Conservation (phyloP, 2,329 filamentous ascomycete genomes). For the Pseudocercospora ulei region DNA sequence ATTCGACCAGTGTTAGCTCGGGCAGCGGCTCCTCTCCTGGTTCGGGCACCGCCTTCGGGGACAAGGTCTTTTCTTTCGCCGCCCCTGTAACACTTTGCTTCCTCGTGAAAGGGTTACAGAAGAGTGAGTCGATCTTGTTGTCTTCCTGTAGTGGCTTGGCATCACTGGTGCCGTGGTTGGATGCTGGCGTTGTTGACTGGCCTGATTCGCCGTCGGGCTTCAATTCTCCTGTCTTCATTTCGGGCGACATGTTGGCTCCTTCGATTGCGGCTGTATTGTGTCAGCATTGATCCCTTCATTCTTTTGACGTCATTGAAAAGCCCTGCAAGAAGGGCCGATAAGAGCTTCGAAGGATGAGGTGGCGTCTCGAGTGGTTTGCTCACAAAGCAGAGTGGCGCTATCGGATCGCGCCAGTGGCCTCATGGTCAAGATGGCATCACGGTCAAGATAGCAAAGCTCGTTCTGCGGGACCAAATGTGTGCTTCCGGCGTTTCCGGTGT, state of each 20-base stretch:
- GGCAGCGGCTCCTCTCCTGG: constrained; percentile 10
- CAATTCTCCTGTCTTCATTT: not conserved
- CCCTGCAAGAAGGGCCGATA: constrained; percentile 7
- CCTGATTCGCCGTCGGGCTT: not conserved
- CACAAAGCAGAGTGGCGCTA: too few relatives aligned
- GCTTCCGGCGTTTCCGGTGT: too few relatives aligned
- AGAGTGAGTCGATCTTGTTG: constrained; percentile 9
- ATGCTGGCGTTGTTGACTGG: not conserved
- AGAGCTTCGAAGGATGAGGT: not conserved
- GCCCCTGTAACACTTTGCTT: constrained; percentile 11
- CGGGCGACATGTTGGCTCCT: not conserved
- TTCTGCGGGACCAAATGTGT: too few relatives aligned
- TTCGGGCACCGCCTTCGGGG: constrained; percentile 6
- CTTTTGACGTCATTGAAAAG: too few relatives aligned
- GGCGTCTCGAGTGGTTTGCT: not conserved
- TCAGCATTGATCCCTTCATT: constrained; percentile 2
- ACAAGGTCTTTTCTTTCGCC: constrained; percentile 6
- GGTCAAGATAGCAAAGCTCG: too few relatives aligned
- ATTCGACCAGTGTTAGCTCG: constrained; percentile 8
- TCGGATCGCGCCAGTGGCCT: too few relatives aligned
- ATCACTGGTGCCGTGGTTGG: not conserved
- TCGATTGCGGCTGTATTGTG: not conserved
- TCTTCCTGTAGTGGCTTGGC: constrained; percentile 1
- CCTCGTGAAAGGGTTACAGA: constrained; percentile 12
- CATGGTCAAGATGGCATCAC: too few relatives aligned